phyloP scores from a whole-genome alignment of 2,329 filamentous ascomycete genomes.

The Kalmusia sp. region DNA sequence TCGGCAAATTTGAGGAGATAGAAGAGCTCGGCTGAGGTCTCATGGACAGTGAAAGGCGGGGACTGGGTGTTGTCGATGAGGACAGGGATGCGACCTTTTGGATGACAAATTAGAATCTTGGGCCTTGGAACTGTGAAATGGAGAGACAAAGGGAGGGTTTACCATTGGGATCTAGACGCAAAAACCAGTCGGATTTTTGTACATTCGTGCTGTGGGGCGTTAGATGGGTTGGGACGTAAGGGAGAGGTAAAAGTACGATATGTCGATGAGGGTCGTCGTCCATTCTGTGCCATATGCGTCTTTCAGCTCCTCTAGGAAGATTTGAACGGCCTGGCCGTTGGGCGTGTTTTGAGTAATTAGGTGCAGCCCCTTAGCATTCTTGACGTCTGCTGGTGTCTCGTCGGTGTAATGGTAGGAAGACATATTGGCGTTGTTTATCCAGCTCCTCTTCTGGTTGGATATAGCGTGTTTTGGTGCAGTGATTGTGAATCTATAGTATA shows the following conservation, averaged over 20 bases:
- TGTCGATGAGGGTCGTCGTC: slow-evolving; percentile 53
- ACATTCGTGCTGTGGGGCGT: slow-evolving; percentile 61
- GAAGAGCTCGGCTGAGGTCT: slow-evolving; percentile 61
- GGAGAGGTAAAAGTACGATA: slow-evolving; percentile 4
- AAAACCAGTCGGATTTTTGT: slow-evolving; percentile 64
- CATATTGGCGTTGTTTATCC: slow-evolving; percentile 32
- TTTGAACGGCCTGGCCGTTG: slow-evolving; percentile 61
- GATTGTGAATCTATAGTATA: neutral
- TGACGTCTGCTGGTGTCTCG: slow-evolving; percentile 36
- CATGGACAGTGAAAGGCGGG: slow-evolving; percentile 61
- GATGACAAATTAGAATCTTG: no score
- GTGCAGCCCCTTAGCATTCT: slow-evolving; percentile 52
- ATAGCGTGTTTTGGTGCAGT: neutral
- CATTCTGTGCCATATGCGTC: slow-evolving; percentile 59
- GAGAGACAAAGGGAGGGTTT: slow-evolving; percentile 2
- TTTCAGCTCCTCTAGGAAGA: slow-evolving; percentile 63
- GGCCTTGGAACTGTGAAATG: no score
- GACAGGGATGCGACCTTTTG: slow-evolving; percentile 66
- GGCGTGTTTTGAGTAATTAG: slow-evolving; percentile 60
- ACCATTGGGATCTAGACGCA: slow-evolving; percentile 57
- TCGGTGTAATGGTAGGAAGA: slow-evolving; percentile 52
- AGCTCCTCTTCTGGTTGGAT: neutral
- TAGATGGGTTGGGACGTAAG: no score
- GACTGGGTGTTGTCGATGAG: slow-evolving; percentile 67
- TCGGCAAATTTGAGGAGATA: slow-evolving; percentile 63